Percentiles rank a stretch among this genome's conserved stretches.
Conservation (phyloP, 768 basidiomycete species). For the Daedaleopsis nitida region DNA sequence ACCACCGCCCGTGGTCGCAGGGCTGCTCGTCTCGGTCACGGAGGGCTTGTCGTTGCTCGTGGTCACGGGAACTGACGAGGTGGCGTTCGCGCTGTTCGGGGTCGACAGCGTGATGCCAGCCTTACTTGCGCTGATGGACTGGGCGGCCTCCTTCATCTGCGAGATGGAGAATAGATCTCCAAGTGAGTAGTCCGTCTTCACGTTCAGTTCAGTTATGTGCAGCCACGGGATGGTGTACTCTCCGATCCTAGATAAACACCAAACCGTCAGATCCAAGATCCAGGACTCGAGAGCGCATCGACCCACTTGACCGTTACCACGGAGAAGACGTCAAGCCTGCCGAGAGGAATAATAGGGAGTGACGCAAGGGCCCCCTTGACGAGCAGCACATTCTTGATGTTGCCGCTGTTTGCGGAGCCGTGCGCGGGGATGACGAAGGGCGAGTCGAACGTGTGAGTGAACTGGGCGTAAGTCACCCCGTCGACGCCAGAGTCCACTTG, state of each 20-base stretch:
- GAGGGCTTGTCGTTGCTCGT: neutral
- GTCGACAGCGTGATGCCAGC: slow-evolving; percentile 8
- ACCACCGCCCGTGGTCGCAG: neutral
- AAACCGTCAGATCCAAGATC: neutral
- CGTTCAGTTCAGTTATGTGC: slow-evolving; percentile 52
- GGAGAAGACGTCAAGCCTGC: slow-evolving; percentile 53
- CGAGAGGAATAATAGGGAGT: slow-evolving; percentile 57
- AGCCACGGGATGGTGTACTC: slow-evolving; percentile 72
- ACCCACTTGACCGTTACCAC: slow-evolving; percentile 40
- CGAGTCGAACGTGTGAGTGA: slow-evolving; percentile 51
- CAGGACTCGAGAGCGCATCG: slow-evolving; percentile 16
- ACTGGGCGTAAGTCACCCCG: slow-evolving; percentile 58
- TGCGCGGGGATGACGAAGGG: slow-evolving; percentile 58
- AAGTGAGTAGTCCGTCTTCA: slow-evolving; percentile 50
- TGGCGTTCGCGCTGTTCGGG: neutral
- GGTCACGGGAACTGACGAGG: neutral
- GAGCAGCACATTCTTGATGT: slow-evolving; percentile 57
- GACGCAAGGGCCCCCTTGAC: slow-evolving; percentile 59
- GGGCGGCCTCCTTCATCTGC: slow-evolving; percentile 8
- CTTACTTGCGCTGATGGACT: slow-evolving; percentile 14
- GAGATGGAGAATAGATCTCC: slow-evolving; percentile 11
- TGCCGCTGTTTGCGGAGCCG: slow-evolving; percentile 62
- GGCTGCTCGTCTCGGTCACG: neutral
- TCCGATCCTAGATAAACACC: slow-evolving; percentile 34
- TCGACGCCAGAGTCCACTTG: slow-evolving; percentile 57